Evolutionary conservation across 352 stramenopile genomes (phyloP), one percentile per base, ranked within the genome.

Genomic region (Elongisporangium prolatum): DNA sequence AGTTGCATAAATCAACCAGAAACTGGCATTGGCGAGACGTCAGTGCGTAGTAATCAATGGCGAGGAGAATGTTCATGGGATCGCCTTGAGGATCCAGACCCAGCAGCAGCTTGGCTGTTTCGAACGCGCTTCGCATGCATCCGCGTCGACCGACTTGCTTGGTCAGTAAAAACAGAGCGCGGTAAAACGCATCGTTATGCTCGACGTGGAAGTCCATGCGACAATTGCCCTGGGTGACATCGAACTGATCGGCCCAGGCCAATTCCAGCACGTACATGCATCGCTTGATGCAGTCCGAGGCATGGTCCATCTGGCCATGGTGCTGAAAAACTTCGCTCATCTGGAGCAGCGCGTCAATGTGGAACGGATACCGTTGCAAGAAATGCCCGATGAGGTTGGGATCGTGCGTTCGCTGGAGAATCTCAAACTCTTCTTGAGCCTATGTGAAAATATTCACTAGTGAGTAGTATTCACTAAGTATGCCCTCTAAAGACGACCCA

Each of bases 311-410:
- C 53, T 95, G 86, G 2, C 86, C 86, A 51, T 95, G 86, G 55
- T 95, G 86, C 64, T 95, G 86, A 58, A 91, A 93, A 22, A 95
- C 81, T 63, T 93, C 82, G 52, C 77, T 92, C 81, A 95, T 93
- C 56, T 89, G 87, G 6, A 95, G 70, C 40, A 93, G 65, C 21
- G 86, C 84, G 55, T 93, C 86, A 34, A 93, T 83, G 57, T 95
- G 86, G 72, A 88, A 95, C 50, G 86, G 86, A 28, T 95, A 83
- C 9, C 84, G 81, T n/a, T 85, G 75, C 58, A 95, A 63, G 54
- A 93, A 95, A 40, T 91, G 80, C 3, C 56, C 77, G 21, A 95
- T 90, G 14, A 89, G 64, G 65, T 95, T 91, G 24, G 84, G 86
- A 55, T 95, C 86, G 61, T 95, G 84, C 21, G 83, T 93, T 21